Conservation (phyloP, 495 filamentous ascomycete genomes). For the Aspergillus olivimuriae region DNA sequence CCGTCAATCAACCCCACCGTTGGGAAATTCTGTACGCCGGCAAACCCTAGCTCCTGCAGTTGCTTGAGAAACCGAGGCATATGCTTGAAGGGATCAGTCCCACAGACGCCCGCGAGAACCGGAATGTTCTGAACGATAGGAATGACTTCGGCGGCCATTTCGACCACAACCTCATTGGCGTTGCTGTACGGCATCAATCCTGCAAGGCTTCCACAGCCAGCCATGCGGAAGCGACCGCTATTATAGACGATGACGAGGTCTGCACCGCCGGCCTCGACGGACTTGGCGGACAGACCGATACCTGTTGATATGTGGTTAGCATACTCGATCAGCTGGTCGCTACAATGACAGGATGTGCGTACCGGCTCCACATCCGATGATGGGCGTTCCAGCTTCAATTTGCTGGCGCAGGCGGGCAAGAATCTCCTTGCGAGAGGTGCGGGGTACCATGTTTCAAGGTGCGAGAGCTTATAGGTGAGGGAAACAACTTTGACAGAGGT, state of each 20-base stretch:
- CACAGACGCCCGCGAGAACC: slow-evolving; percentile 61
- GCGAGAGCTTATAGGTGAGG: too few relatives aligned
- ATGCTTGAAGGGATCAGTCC: slow-evolving; percentile 56
- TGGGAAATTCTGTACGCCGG: slow-evolving; percentile 67
- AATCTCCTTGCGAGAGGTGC: slow-evolving; percentile 47
- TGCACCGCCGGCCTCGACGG: slow-evolving; percentile 57
- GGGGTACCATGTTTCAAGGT: slow-evolving; percentile 27
- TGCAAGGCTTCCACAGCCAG: slow-evolving; percentile 61
- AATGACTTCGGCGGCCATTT: slow-evolving; percentile 59
- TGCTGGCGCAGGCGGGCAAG: slow-evolving; percentile 47
- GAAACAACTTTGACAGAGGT: too few relatives aligned
- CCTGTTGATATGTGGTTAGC: slow-evolving; percentile 21
- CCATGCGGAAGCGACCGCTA: slow-evolving; percentile 68
- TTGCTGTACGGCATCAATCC: slow-evolving; percentile 69
- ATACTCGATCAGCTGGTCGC: background rate
- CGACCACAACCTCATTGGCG: slow-evolving; percentile 61
- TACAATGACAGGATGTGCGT: slow-evolving; percentile 3
- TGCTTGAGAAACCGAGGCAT: slow-evolving; percentile 52
- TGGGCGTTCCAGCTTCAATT: slow-evolving; percentile 45
- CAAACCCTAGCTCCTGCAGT: slow-evolving; percentile 53
- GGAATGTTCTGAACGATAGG: slow-evolving; percentile 54
- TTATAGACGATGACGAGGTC: slow-evolving; percentile 71
- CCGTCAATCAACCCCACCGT: slow-evolving; percentile 68
- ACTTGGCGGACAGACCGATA: slow-evolving; percentile 66
- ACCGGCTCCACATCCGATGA: slow-evolving; percentile 65